Evolutionary conservation across 2,329 filamentous ascomycete genomes (phyloP).

Genomic region (Corynespora cassiicola): DNA sequence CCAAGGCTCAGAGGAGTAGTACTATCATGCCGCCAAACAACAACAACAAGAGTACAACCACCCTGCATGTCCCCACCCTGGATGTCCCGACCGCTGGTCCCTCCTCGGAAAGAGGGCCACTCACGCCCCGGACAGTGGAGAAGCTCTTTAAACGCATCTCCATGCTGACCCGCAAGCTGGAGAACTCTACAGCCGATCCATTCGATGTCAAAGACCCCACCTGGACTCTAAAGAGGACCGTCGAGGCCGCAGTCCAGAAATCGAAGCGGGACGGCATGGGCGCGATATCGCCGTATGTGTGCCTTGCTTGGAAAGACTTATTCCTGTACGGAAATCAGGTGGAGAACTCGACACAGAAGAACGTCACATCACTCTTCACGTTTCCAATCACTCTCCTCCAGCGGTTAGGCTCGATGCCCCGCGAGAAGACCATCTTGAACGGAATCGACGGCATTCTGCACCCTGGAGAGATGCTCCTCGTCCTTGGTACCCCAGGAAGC

Average conservation of each 20-base stretch:
- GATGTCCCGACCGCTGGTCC: too few species aligned
- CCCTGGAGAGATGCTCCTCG: conserved; percentile 57
- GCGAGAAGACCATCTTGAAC: conserved; percentile 60
- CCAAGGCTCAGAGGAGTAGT: too few species aligned
- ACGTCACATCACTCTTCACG: conserved; percentile 5
- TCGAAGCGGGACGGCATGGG: neutral
- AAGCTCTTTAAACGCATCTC: neutral
- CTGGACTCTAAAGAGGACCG: conserved; percentile 6
- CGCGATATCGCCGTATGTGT: conserved; percentile 1
- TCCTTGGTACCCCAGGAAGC: conserved; percentile 53
- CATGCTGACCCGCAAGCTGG: neutral
- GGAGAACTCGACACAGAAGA: neutral
- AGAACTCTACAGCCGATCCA: conserved; percentile 1
- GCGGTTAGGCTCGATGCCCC: too few species aligned
- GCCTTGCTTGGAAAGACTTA: conserved; percentile 3
- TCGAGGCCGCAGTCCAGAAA: conserved; percentile 3
- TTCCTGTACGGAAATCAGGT: conserved; percentile 5
- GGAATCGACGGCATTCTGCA: conserved; percentile 61
- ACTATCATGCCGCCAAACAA: too few species aligned
- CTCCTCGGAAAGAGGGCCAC: too few species aligned
- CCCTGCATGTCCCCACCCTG: too few species aligned
- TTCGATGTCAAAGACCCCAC: conserved; percentile 5
- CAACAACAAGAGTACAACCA: too few species aligned
- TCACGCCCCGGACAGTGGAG: too few species aligned
- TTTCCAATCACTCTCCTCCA: neutral